Evolutionary conservation across 208 protist species (phyloP).

Genomic region (Trypanosomatidae sp.): DNA sequence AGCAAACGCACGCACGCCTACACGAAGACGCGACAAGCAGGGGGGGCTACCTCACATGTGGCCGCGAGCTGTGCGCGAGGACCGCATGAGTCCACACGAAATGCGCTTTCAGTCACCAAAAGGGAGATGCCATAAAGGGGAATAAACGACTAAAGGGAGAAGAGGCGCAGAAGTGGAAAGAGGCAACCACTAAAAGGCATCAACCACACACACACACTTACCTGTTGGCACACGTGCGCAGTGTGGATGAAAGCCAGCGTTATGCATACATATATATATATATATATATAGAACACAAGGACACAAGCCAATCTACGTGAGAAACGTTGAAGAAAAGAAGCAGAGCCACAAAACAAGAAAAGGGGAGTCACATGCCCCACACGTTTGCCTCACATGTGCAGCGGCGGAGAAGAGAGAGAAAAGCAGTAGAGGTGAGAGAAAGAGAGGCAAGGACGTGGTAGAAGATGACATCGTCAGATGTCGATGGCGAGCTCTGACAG

Average conservation of each 20-base stretch:
- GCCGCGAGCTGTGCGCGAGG: background rate
- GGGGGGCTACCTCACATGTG: background rate
- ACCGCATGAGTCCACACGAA: background rate
- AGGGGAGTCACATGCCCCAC: background rate
- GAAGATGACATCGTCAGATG: background rate
- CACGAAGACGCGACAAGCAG: background rate
- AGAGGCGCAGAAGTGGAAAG: background rate
- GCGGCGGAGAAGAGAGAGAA: background rate
- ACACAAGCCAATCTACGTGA: background rate
- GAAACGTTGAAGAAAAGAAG: background rate
- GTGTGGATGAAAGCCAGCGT: background rate
- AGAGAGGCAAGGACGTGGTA: background rate
- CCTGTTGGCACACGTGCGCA: background rate
- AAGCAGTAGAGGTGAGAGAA: background rate
- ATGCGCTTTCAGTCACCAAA: background rate
- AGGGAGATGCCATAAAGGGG: background rate
- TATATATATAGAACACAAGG: background rate
- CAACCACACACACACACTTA: background rate
- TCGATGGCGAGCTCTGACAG: background rate
- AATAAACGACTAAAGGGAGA: slow-evolving; percentile 5
- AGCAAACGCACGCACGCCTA: background rate
- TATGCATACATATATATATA: background rate
- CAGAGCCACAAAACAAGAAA: background rate
- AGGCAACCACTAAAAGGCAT: background rate
- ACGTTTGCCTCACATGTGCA: background rate